Base-by-base conservation (phyloP, 768 basidiomycete genomes). In the Filobasidium wieringae region DNA sequence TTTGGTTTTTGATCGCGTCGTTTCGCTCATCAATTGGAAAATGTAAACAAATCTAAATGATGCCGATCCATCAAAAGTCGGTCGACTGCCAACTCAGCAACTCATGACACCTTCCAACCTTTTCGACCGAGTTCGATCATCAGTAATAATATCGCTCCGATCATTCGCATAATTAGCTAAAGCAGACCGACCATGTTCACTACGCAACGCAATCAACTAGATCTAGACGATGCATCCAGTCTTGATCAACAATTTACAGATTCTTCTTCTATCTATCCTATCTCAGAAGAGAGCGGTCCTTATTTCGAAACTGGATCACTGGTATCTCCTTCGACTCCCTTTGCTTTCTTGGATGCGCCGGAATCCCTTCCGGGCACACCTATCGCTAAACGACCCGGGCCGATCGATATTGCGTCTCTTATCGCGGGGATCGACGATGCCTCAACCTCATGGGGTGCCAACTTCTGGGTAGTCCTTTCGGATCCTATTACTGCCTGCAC, bases 391-490 rank as follows among this genome's bases (percentile, higher is more conserved):
- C 17, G 17, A 40, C 37, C 37, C 37, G 22, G 22, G 7, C 26
- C 7, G 33, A 6, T 34, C 31, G 51, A 53, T 26, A 34, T 34
- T 34, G 27, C 11, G 32, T 24, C 31, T 24, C 27, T 40, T n/a
- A 36, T 58, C 7, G 56, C 47, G 7, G 24, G 37, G 17, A 59
- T 45, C 27, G 52, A 41, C 29, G 54, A 60, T 47, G 41, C 40
- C n/a, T 55, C 55, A 0, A 51, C 55, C 7, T 30, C 59, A 29
- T 91, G 88, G 88, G 88, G 88, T 4, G 81, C 85, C 27, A 84
- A 89, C 72, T 93, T 95, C 70, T 95, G 91, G 91, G 88, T 93
- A 7, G 92, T 91, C 6, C 78, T 93, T 53, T 80, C 86, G 49
- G 90, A 95, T 78, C 91, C 91, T 27, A 82, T 87, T 79, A 77